Evolutionary conservation across 164 flowering plant genomes (phyloP).

Genomic region (Nelumbo lutea): DNA sequence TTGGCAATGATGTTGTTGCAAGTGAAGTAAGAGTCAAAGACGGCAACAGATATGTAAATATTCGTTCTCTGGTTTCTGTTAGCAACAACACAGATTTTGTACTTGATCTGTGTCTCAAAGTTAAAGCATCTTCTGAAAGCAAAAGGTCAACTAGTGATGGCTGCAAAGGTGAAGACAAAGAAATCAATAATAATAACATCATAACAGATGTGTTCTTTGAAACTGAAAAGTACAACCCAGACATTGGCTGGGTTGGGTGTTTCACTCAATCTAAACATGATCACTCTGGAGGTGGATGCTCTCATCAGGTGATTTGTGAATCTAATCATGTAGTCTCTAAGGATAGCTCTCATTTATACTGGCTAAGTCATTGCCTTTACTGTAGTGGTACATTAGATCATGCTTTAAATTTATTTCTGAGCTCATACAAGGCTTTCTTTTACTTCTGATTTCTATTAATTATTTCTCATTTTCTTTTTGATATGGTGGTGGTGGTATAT

Average conservation of each 20-base stretch:
- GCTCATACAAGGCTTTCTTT: too few relatives aligned
- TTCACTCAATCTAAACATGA: constrained; percentile 19
- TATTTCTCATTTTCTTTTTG: too few relatives aligned
- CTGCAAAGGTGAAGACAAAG: constrained; percentile 18
- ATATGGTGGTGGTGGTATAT: too few relatives aligned
- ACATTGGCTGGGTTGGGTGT: constrained; percentile 60
- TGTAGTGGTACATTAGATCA: too few relatives aligned
- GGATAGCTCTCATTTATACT: not conserved
- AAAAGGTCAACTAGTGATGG: constrained; percentile 21
- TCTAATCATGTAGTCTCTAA: not conserved
- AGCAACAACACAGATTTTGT: constrained; percentile 58
- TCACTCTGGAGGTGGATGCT: constrained; percentile 16
- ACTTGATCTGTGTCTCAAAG: constrained; percentile 67
- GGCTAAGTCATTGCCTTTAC: too few relatives aligned
- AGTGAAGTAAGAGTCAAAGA: constrained; percentile 84
- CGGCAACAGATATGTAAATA: constrained; percentile 71
- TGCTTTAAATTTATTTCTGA: too few relatives aligned
- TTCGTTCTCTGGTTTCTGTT: constrained; percentile 86
- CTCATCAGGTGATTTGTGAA: constrained; percentile 30
- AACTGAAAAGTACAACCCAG: constrained; percentile 50
- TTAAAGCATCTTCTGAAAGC: constrained; percentile 27
- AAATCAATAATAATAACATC: constrained; percentile 17
- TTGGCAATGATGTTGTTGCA: constrained; percentile 88
- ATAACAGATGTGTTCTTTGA: constrained; percentile 59
- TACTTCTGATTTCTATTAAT: too few relatives aligned